Evolutionary conservation across 1,284 basidiomycete species (phyloP), one percentile per base, ranked within the genome.

Genomic region (Retiboletus fuscus): DNA sequence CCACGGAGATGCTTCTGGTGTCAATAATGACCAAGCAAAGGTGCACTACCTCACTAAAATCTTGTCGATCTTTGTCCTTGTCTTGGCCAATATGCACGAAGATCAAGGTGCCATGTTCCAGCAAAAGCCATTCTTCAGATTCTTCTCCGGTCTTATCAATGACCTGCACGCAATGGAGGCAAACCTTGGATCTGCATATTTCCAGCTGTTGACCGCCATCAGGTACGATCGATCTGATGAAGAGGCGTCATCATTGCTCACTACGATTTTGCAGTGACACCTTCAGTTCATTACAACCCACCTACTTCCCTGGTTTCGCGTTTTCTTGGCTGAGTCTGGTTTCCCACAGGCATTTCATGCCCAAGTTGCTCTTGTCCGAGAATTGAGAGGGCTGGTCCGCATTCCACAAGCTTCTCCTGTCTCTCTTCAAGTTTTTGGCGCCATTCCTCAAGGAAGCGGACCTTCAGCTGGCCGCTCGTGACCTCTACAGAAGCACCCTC

Each of bases 241-340:
- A 34, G 28, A 58, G 26, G 61, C 68, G 73, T 41, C 74, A 62
- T 60, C 69, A 43, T 70, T 63, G 46, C 74, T 75, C 24, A 83
- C 41, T 24, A 60, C 18, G 34, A 62, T 67, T 66, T 47, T 55
- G 26, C 76, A 97, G 96, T 81, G 97, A 99, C 82, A 96, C 96
- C 11, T 93, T 99, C 82, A 97, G 96, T 83, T 98, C 97, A 60
- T 86, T 98, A 72, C 97, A 99, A 83, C 98, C 98, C 5, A 93
- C 92, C 10, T 97, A 97, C 84, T 99, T 99, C 87, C 98, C 98
- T 13, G 95, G 96, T 51, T 99, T 99, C 83, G 94, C 97, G 3
- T 99, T 98, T 84, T 97, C 96, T 43, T 99, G 98, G 98, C 92
- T 99, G 87, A 95, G 94, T 76, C 87, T 99, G 66, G 93, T 99